These are phyloP conservation scores for Termitomyces sp. DNA, from an alignment of 768 basidiomycete species.

Conservation along the genomic window DNA sequence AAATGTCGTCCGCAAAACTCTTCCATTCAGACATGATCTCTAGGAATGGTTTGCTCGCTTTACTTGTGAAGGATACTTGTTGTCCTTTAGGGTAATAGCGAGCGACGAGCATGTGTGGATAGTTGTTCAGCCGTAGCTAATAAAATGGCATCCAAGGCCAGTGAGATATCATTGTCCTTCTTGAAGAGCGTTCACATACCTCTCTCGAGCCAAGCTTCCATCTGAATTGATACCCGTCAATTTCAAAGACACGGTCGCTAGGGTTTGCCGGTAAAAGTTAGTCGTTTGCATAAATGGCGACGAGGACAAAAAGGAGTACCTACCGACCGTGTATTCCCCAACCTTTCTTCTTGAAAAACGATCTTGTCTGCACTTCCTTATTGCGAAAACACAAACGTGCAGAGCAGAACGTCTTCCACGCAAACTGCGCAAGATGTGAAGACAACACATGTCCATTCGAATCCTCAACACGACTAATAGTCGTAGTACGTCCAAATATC, in stretches of 20 bases:
- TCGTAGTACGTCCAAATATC: constrained; percentile 16
- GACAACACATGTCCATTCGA: constrained; percentile 8
- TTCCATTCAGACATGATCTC: constrained; percentile 24
- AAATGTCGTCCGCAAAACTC: constrained; percentile 24
- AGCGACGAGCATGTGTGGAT: constrained; percentile 14
- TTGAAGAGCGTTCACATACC: background rate
- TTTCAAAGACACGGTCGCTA: constrained; percentile 20
- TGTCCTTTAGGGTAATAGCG: constrained; percentile 14
- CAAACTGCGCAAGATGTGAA: constrained; percentile 16
- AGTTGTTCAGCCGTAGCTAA: constrained; percentile 14
- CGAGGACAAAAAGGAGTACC: background rate
- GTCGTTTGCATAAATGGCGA: background rate
- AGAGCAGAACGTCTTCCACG: constrained; percentile 18
- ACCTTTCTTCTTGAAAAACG: constrained; percentile 20
- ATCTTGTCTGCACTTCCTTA: constrained; percentile 16
- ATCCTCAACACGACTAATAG: constrained; percentile 9
- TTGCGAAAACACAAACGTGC: constrained; percentile 15
- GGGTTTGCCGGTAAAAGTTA: background rate
- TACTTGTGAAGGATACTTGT: constrained; percentile 7
- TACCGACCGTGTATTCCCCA: constrained; percentile 19
- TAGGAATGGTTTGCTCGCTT: constrained; percentile 14
- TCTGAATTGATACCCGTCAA: constrained; percentile 18
- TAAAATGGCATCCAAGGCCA: no score
- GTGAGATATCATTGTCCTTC: background rate
- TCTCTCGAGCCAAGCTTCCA: constrained; percentile 17